Evolutionary conservation across 805 yeast genomes (phyloP), one percentile per base, ranked within the genome.

Genomic region (Yamadazyma endophytica): DNA sequence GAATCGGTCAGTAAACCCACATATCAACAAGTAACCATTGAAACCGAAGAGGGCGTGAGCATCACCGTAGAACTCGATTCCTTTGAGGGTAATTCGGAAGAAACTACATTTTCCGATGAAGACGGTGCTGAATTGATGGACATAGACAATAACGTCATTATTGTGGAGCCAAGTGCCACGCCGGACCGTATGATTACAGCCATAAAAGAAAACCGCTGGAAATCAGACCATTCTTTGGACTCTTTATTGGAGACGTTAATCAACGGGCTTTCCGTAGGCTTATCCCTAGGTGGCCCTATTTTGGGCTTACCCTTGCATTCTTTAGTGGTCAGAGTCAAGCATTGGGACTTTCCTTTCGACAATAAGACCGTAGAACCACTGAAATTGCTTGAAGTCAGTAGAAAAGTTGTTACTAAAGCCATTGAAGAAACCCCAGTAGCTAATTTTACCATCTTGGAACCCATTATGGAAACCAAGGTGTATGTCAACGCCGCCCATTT

Each of bases 401-500:
- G 70, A 32, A 59, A 67, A 28, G 68, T 54, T 0, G 47, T 64
- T 4, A 5, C 41, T 2, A 42, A 43, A 17, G 49, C 45, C n/a
- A 44, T 65, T 8, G 28, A 31, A n/a, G 40, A 42, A 9, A n/a
- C 26, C 15, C 32, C 21, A 20, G 56, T 51, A 3, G 35, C 39
- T 0, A 43, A 54, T 2, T 76, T 73, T 49, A 70, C 79, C 1
- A 54, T 89, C 1, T 63, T 90, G 54, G 97, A 92, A 56, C 98
- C 98, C 0, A 68, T 83, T 17, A 90, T 92, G 97, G 67, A 72
- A 21, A 79, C 88, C 4, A 66, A 66, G 6, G 77, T 92, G 1
- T 73, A 68, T 31, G 81, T 80, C 2, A 70, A 70, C 32, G 82
- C 87, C 18, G 81, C 74, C 34, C 84, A 82, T 36, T 57, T 90